Evolutionary conservation across 1,284 basidiomycete genomes (phyloP), one percentile per base, ranked within the genome.

Genomic region (Microbotryum scabiosae): DNA sequence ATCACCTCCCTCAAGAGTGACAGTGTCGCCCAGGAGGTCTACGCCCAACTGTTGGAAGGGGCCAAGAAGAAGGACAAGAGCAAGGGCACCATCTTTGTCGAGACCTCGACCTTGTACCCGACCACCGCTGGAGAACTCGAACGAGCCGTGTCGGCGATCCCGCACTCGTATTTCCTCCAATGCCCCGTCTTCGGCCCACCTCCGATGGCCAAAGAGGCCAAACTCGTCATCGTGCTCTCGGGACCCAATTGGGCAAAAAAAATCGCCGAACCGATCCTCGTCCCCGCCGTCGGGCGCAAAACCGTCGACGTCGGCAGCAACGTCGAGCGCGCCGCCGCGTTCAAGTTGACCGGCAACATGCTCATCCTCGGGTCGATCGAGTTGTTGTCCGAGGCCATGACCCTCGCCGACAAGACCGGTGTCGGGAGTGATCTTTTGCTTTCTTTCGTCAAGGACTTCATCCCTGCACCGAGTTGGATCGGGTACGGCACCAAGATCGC

Each of bases 231-330:
- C 57, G 81, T 85, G 54, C 85, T 92, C 78, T 84, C 85, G 3
- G 91, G 90, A 9, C 86, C 90, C 73, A 86, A 89, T 73, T 82
- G 83, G 61, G 85, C 85, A 51, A 92, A 91, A 79, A 88, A 89
- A 73, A 82, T 87, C 70, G 82, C 85, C 3, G 84, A 85, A 2
- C 82, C 88, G 71, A 78, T 87, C 46, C 77, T 87, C 44, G 81
- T 90, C 8, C 90, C 90, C 25, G 83, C 86, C 5, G 81, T 92
- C 55, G 90, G 85, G 25, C 78, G 82, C 63, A 91, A 90, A 76
- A 75, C 78, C 21, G 76, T 80, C 74, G 79, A 80, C 70, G 71
- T 80, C 58, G 79, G 79, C 45, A 70, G 67, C 23, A 88, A 90
- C 71, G 77, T 88, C 36, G 85, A 88, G 73, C 85, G 87, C 74